These are phyloP conservation scores for Coelastrella sp. DNA, from an alignment of 139 green algal species.

Conservation along the genomic window DNA sequence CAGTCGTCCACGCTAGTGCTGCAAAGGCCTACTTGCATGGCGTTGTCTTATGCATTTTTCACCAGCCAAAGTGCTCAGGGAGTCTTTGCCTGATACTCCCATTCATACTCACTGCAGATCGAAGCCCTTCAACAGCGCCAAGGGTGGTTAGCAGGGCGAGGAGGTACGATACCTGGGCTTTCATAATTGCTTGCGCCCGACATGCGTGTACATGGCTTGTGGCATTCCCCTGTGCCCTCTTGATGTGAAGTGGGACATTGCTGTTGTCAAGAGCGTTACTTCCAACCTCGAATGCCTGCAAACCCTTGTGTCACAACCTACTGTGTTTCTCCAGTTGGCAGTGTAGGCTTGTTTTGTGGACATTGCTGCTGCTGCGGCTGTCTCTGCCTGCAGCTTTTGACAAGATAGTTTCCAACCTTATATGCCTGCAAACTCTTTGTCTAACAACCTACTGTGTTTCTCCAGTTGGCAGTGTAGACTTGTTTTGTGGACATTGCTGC, in stretches of 20 bases:
- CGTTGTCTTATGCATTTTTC: too few relatives aligned
- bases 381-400: constrained; percentile 20
- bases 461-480: background rate
- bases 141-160: constrained; percentile 24
- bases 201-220: too few relatives aligned
- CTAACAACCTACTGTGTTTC: background rate
- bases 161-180: constrained; percentile 12
- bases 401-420: background rate
- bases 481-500: background rate
- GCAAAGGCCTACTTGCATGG: too few relatives aligned
- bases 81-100: too few relatives aligned
- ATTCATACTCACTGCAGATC: constrained; percentile 4
- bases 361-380: background rate
- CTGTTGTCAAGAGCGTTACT: background rate
- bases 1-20: too few relatives aligned
- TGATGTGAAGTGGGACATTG: too few relatives aligned
- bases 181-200: background rate
- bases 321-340: background rate
- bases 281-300: too few relatives aligned
- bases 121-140: constrained; percentile 40
- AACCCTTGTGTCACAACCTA: background rate
- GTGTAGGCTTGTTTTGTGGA: background rate
- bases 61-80: too few relatives aligned
- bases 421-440: too few relatives aligned
- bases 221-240: too few relatives aligned